Base-by-base conservation (phyloP, 2,329 filamentous ascomycete genomes). In the Sporothrix humicola region DNA sequence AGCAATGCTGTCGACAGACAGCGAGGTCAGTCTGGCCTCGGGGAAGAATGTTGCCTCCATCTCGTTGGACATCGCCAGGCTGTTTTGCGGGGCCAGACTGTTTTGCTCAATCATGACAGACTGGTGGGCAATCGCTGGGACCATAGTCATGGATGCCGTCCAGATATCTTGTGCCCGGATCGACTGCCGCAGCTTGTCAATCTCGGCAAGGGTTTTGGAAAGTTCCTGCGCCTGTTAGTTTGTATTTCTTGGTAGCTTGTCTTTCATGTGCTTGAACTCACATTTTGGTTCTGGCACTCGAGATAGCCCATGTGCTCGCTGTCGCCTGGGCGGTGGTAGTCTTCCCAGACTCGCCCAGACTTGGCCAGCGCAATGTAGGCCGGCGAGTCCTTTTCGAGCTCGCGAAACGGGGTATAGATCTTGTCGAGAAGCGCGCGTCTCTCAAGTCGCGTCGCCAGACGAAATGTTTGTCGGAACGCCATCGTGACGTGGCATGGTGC, bases 101-200 rank as follows among this genome's bases (percentile, higher is more conserved):
- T 61, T 61, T 15, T 61, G 23, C 17, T 63, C 59, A 17, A 46
- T 63, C 59, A 63, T 63, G 31, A 63, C 59, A 13, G 59, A 63
- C 37, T 63, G 59, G 37, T 63, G 59, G 1, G 59, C 17, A 23
- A 44, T 20, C 2, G 37, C 37, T 4, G 59, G 5, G 15, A 63
- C 37, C 15, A 63, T n/a, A 6, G 44, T 13, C 37, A 56, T 56
- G 17, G 17, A 4, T 3, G 17, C 37, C 8, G 12, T 8, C 17
- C 9, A 20, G 7, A 31, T 46, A 1, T 12, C 37, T 6, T 31
- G 59, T 6, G 17, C 5, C 15, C 17, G 3, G 12, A 63, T 46
- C 17, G 0, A 4, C 37, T 44, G 20, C 2, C 59, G 37, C 5
- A 44, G 2, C 31, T 13, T 2, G 59, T 63, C 59, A 17, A 46